These are phyloP conservation scores for Penicillium freii DNA, from an alignment of 2,329 filamentous ascomycete species.

Conservation along the genomic window DNA sequence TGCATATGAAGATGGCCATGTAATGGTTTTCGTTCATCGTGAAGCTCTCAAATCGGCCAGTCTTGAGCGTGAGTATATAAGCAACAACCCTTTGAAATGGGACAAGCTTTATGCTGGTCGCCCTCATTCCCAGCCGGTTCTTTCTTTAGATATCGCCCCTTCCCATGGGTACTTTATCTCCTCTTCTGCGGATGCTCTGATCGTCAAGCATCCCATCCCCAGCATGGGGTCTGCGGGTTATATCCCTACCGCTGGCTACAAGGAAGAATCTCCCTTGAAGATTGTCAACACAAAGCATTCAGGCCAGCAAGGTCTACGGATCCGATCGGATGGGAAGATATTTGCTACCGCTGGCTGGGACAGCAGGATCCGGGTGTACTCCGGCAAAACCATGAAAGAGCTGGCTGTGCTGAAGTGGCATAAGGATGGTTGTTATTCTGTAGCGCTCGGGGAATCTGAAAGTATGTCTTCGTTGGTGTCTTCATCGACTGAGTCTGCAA, in stretches of 20 bases:
- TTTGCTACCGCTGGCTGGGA: conserved; percentile 96
- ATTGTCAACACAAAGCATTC: conserved; percentile 76
- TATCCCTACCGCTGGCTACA: conserved; percentile 12
- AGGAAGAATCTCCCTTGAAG: conserved; percentile 53
- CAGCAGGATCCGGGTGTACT: conserved; percentile 75
- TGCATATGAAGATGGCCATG: conserved; percentile 83
- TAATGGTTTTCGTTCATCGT: conserved; percentile 61
- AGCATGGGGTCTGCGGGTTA: conserved; percentile 2
- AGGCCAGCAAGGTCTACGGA: conserved; percentile 76
- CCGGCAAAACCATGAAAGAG: conserved; percentile 75
- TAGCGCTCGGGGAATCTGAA: conserved; percentile 62
- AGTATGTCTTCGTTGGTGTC: background rate
- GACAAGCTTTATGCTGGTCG: conserved; percentile 61
- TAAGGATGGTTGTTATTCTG: conserved; percentile 77
- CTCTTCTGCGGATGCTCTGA: conserved; percentile 74
- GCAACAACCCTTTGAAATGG: conserved; percentile 45
- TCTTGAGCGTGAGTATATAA: conserved; percentile 16
- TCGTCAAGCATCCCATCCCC: conserved; percentile 72
- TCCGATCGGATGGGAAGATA: conserved; percentile 77
- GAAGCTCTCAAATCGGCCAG: conserved; percentile 38
- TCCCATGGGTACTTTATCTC: conserved; percentile 65
- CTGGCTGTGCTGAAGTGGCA: conserved; percentile 95
- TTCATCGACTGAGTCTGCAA: background rate
- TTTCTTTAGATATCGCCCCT: conserved; percentile 65
- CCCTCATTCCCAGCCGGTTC: conserved; percentile 73